These are phyloP conservation scores for Didymosphaeria variabile DNA, from an alignment of 2,329 filamentous ascomycete genomes.

Conservation along the genomic window DNA sequence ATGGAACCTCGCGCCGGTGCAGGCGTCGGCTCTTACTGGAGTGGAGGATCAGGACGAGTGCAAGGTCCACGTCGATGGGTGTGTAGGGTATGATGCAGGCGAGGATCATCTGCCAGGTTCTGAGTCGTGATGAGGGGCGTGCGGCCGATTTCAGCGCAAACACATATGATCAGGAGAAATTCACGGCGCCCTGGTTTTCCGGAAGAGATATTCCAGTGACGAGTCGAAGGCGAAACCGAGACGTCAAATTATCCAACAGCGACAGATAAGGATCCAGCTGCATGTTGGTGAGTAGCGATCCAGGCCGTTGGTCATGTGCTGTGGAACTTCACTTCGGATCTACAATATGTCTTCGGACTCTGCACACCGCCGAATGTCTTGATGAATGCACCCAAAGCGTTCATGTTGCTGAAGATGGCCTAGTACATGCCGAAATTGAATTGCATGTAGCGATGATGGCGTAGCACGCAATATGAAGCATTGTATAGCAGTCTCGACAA, in stretches of 20 bases:
- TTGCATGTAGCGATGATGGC: slow-evolving; percentile 18
- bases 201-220: slow-evolving; percentile 16
- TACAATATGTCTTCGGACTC: background rate
- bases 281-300: background rate
- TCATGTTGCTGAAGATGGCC: slow-evolving; percentile 16
- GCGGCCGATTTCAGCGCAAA: slow-evolving; percentile 20
- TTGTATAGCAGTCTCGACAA: slow-evolving; percentile 63
- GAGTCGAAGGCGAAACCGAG: slow-evolving; percentile 17
- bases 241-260: slow-evolving; percentile 15
- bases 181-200: slow-evolving; percentile 11
- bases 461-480: slow-evolving; percentile 17
- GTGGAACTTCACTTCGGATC: background rate
- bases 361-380: slow-evolving; percentile 14
- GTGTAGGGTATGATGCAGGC: slow-evolving; percentile 26
- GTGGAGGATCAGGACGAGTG: slow-evolving; percentile 25
- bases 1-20: slow-evolving; percentile 20
- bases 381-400: slow-evolving; percentile 16
- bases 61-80: slow-evolving; percentile 30
- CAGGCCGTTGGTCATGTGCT: background rate
- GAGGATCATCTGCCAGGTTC: slow-evolving; percentile 9
- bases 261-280: slow-evolving; percentile 16
- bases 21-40: slow-evolving; percentile 28
- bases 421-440: slow-evolving; percentile 20
- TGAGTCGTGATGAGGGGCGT: slow-evolving; percentile 23
- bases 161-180: slow-evolving; percentile 14